A percentile compares a stretch with the other conserved stretches of the same genome.
phyloP scores from a whole-genome alignment of 2,329 filamentous ascomycete species.

The Ambrosiella xylebori region DNA sequence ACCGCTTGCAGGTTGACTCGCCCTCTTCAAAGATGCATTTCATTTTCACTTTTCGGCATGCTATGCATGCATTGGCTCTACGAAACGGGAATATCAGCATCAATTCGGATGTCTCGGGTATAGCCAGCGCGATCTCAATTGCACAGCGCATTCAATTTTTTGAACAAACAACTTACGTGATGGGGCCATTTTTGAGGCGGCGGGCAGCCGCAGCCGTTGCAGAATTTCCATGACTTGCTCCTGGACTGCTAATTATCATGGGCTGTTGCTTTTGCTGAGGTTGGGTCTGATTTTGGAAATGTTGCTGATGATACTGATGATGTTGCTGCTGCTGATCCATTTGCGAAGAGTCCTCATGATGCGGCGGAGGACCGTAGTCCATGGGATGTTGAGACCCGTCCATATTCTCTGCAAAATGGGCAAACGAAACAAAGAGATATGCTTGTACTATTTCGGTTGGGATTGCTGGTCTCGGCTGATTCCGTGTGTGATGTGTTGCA shows the following conservation, averaged over 20 bases:
- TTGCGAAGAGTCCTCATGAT: background rate
- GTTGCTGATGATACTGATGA: background rate
- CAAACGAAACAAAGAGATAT: background rate
- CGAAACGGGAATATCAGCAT: background rate
- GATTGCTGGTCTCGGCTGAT: background rate
- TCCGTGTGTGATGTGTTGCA: background rate
- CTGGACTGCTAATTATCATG: background rate
- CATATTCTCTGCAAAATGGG: background rate
- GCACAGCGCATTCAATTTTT: background rate
- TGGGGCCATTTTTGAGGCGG: conserved; percentile 12
- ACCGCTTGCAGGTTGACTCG: conserved; percentile 21
- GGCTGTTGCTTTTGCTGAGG: background rate
- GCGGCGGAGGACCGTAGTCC: background rate
- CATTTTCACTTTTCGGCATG: conserved; percentile 25
- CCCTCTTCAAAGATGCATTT: conserved; percentile 19
- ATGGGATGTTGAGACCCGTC: background rate
- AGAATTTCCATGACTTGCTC: background rate
- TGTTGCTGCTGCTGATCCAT: background rate
- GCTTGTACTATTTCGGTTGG: background rate
- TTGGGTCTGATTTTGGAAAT: background rate
- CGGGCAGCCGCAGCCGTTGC: conserved; percentile 1
- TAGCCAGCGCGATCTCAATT: background rate
- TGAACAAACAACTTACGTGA: conserved; percentile 8
- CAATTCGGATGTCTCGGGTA: background rate
- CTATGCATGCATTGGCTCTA: conserved; percentile 20